phyloP scores from a whole-genome alignment of 768 basidiomycete genomes.

The Amanita molliuscula region DNA sequence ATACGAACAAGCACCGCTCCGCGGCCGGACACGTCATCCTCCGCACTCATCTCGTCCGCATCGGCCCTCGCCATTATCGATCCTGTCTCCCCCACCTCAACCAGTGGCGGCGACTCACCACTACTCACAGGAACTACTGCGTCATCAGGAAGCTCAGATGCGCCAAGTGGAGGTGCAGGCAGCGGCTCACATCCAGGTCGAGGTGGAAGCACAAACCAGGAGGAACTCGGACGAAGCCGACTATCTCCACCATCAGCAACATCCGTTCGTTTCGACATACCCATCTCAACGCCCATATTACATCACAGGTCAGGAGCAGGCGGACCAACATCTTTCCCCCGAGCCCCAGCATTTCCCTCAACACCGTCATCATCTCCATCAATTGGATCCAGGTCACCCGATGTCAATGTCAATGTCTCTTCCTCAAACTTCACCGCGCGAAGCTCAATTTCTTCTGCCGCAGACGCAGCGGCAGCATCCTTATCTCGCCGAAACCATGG shows the following conservation, averaged over 20 bases:
- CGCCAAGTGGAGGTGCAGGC: constrained; percentile 25
- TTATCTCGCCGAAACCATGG: constrained; percentile 13
- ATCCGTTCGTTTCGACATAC: constrained; percentile 15
- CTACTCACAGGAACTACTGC: constrained; percentile 40
- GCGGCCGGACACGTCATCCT: constrained; percentile 31
- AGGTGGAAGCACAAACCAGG: constrained; percentile 8
- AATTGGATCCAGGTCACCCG: constrained; percentile 13
- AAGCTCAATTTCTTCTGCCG: constrained; percentile 2
- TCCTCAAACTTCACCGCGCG: constrained; percentile 9
- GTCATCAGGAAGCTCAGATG: constrained; percentile 31
- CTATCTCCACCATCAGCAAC: constrained; percentile 14
- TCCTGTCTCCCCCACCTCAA: constrained; percentile 16
- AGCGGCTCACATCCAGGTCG: constrained; percentile 18
- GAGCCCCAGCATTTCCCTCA: constrained; percentile 20
- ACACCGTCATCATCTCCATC: constrained; percentile 18
- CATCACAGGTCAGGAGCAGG: constrained; percentile 9
- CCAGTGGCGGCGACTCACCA: constrained; percentile 11
- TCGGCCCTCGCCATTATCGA: constrained; percentile 44
- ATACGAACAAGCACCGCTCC: constrained; percentile 16
- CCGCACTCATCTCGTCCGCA: constrained; percentile 35
- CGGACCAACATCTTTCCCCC: constrained; percentile 14
- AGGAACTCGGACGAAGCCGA: constrained; percentile 16
- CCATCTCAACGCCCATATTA: constrained; percentile 5
- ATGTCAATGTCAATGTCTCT: constrained; percentile 9
- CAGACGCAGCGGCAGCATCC: constrained; percentile 6